Base-by-base conservation (phyloP, 2,329 filamentous ascomycete genomes). In the Escovopsis sp. region DNA sequence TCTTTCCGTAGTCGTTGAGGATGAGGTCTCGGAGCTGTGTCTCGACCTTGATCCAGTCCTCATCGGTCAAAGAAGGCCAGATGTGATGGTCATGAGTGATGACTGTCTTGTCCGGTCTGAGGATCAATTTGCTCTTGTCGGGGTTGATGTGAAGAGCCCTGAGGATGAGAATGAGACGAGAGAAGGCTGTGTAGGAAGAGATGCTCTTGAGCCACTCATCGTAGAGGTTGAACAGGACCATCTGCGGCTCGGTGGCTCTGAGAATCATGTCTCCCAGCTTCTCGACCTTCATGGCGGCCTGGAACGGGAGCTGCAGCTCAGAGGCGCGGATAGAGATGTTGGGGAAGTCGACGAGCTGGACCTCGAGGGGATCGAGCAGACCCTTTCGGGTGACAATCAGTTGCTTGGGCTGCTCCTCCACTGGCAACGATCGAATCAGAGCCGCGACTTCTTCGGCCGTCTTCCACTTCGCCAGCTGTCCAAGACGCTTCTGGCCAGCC, bases 1-100 rank as follows among this genome's bases (percentile, higher is more conserved):
- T 98, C 76, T 96, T 98, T 57, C 91, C 91, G 58, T 98, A 98
- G 59, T 98, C 91, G 51, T 96, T 95, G 51, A 98, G 60, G 54
- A 98, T 98, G 50, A 98, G 68, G 68, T 98, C 91, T 60, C 91
- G 81, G 35, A 98, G 70, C 57, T 94, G 85, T 37, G 87, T 87
- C 70, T 98, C 91, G n/a, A 98, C 86, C 75, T 95, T 95, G 64
- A 98, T 91, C 91, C 91, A 98, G 48, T 94, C 88, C 53, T 98
- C 91, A 49, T 98, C 91, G 0, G 84, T 81, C 42, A 98, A 67
- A 0, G 86, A 81, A 1, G 91, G 91, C 91, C 91, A 98, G 58
- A 98, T 98, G 60, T 98, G 91, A 65, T 98, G 91, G 56, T 96
- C 88, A 53, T 96, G 87, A 0, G 91, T 98, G 54, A 98, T 94